Evolutionary conservation across 805 yeast genomes (phyloP), one percentile per base, ranked within the genome.

Genomic region (Torulaspora maleeae): DNA sequence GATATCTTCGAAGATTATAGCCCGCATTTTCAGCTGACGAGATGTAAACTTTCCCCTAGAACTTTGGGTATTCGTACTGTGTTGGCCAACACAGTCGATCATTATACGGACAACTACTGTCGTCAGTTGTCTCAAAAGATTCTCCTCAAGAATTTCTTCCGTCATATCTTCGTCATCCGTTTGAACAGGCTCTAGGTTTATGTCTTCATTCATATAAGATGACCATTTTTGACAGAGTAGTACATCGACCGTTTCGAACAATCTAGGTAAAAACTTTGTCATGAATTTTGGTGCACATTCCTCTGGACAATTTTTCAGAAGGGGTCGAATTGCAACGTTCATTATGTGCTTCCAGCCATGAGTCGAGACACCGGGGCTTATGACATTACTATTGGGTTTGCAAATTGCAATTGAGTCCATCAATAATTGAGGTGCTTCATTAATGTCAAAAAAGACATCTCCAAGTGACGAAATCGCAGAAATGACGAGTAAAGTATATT

Each of bases 111-210:
- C 96, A 9, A 87, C 87, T 3, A 95, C 90, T 1, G 95, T 95
- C 0, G 98, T 90, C 32, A 93, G 75, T 63, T 93, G 98, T 54
- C 99, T 74, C 48, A 91, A 70, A 72, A 91, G 76, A 64, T 91
- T 96, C 62, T 93, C 99, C 55, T 91, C 97, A 86, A 93, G 83
- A 95, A 93, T 93, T 61, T 93, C 99, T 54, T 90, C 96, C n/a
- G 93, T 83, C 58, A 91, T 73, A 19, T 88, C 86, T 42, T 82
- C 90, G 55, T 89, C 95, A 49, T 80, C 83, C 35, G 77, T 80
- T 35, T 76, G 74, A 2, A 84, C 83, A 27, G 76, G 79, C 30
- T 60, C 64, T 9, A 70, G 61, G 47, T 67, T 70, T 32, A 69
- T 58, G 38, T 78, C 75, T 32, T 64, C 66, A 32, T 60, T 54